Evolutionary conservation across 805 yeast genomes (phyloP).

Genomic region (Danielozyma ontarioensis): DNA sequence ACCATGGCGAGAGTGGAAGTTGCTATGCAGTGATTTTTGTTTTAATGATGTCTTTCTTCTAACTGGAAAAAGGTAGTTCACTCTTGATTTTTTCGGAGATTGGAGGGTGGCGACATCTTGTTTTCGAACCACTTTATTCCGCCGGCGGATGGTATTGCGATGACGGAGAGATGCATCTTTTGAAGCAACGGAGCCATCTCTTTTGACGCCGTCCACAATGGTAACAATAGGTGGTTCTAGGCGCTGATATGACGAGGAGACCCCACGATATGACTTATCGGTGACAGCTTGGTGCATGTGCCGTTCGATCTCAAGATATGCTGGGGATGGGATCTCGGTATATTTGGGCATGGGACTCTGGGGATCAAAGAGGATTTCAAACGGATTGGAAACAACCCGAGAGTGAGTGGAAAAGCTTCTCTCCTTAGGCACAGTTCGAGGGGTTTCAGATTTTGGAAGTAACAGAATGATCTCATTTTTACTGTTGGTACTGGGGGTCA

Average conservation of each 20-base stretch:
- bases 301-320: conserved; percentile 1
- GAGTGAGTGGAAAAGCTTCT: conserved; percentile 2
- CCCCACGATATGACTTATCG: conserved; percentile 2
- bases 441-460: neutral
- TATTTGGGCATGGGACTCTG: conserved; percentile 3
- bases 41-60: conserved; percentile 29
- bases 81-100: conserved; percentile 6
- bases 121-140: conserved; percentile 24
- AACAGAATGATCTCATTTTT: neutral
- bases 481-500: neutral
- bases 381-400: conserved; percentile 20
- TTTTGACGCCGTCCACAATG: conserved; percentile 11
- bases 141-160: conserved; percentile 21
- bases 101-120: too few relatives aligned
- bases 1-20: conserved; percentile 11
- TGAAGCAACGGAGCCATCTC: conserved; percentile 28
- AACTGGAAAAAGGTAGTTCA: conserved; percentile 34
- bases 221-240: conserved; percentile 20
- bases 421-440: neutral
- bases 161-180: conserved; percentile 25
- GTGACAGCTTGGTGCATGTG: conserved; percentile 2
- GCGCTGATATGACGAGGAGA: conserved; percentile 3
- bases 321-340: conserved; percentile 1
- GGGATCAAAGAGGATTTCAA: conserved; percentile 20
- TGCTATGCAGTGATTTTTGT: conserved; percentile 8